A percentile compares a stretch with the other conserved stretches of the same genome.
phyloP scores from a whole-genome alignment of 345 rosid genomes.

The Hevea brasiliensis region DNA sequence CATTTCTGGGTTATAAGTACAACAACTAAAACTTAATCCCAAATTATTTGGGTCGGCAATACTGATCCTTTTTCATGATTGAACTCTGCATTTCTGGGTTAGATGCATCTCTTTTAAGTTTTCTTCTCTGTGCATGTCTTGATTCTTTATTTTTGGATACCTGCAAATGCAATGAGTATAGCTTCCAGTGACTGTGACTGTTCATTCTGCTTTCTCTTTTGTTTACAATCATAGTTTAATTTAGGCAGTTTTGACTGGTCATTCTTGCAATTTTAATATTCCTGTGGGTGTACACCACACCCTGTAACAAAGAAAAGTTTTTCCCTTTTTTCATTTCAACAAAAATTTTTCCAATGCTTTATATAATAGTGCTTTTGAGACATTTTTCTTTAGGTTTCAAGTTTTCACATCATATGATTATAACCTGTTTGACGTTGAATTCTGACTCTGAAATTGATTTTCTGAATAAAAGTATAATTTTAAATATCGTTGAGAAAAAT shows the following conservation, averaged over 20 bases:
- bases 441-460: too few species aligned
- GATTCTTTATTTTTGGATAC: constrained; percentile 8
- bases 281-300: neutral
- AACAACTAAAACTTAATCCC: neutral
- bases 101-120: neutral
- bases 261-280: constrained; percentile 17
- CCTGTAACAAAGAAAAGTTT: neutral
- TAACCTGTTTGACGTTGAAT: too few species aligned
- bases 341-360: too few species aligned
- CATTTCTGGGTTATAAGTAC: neutral
- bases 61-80: too few species aligned
- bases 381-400: too few species aligned
- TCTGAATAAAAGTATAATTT: too few species aligned
- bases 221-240: constrained; percentile 26
- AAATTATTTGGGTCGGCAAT: too few species aligned
- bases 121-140: constrained; percentile 5
- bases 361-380: too few species aligned
- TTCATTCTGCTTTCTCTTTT: constrained; percentile 26
- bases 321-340: neutral
- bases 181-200: constrained; percentile 34
- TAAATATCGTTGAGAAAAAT: too few species aligned
- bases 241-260: constrained; percentile 24
- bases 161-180: constrained; percentile 33
- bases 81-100: neutral
- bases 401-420: too few species aligned